Evolutionary conservation across 2,329 filamentous ascomycete species (phyloP).

Genomic region (Nannizzia gypsea): DNA sequence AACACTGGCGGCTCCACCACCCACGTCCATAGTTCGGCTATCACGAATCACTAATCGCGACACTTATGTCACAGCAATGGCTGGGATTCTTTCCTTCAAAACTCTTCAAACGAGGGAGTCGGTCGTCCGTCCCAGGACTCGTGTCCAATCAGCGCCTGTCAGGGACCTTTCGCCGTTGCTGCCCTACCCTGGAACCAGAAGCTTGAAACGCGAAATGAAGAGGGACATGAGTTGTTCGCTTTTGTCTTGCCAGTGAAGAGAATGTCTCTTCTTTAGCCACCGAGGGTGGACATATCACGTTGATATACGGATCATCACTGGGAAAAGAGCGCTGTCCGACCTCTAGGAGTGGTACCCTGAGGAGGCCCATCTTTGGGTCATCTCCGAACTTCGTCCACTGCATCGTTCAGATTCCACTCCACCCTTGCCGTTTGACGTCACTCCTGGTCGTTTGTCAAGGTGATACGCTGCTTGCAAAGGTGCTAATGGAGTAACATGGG

Average conservation of each 20-base stretch:
- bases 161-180: background rate
- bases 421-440: background rate
- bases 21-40: background rate
- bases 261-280: background rate
- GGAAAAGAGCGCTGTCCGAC: background rate
- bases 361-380: no score
- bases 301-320: background rate
- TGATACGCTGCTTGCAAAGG: background rate
- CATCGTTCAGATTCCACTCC: background rate
- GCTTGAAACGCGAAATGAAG: background rate
- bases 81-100: background rate
- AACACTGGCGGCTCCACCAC: background rate
- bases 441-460: background rate
- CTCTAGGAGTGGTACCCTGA: background rate
- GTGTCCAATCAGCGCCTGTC: background rate
- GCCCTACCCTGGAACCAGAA: no score
- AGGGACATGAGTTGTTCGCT: no score
- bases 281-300: background rate
- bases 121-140: background rate
- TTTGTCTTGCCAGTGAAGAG: background rate
- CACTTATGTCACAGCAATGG: background rate
- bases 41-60: constrained; percentile 3
- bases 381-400: background rate
- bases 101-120: background rate
- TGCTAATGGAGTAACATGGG: background rate